Base-by-base conservation (phyloP, 169 alveolate genomes). In the Haemoproteus tartakovskyi region DNA sequence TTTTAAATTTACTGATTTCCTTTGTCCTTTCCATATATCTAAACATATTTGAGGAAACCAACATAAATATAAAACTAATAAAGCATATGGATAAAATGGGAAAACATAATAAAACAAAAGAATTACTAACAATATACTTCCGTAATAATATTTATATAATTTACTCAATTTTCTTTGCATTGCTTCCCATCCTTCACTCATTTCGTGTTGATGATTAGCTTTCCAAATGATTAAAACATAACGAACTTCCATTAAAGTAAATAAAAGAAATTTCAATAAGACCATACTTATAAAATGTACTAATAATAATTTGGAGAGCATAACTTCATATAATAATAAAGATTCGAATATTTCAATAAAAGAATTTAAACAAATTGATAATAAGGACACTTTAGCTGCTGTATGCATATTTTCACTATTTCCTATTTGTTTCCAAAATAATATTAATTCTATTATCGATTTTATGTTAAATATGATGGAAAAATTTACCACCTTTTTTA, bases 1-100 rank as follows among this genome's bases (percentile, higher is more conserved):
- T 24, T 21, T 48, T 21, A 78, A 24, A 81, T 63, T 62, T 14
- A 90, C 36, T 0, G 91, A 67, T 26, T 67, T 62, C 33, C 90
- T 56, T 21, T 87, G 92, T 0, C 93, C 94, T 12, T 80, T 85
- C 93, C 93, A 90, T 45, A 89, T 86, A 61, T 90, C 93, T 54
- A 88, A 51, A 18, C 64, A 50, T 12, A 90, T 90, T 62, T 90
- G 94, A 2, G 94, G 94, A 5, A 90, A 45, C 94, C 94, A 90
- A 41, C 80, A 47, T 47, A 86, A 26, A 78, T 85, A 90, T 21
- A 70, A 16, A 11, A 79, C 18, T 12, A 81, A 29, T 16, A 83
- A 18, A 14, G 87, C n/a, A 64, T 74, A 64, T n/a, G 93, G 91
- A 26, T 43, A 60, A 19, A 46, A 6, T 0, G 80, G 62, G 24